These are phyloP conservation scores for Leccinum subtestaceum DNA, from an alignment of 768 basidiomycete species.

Conservation along the genomic window DNA sequence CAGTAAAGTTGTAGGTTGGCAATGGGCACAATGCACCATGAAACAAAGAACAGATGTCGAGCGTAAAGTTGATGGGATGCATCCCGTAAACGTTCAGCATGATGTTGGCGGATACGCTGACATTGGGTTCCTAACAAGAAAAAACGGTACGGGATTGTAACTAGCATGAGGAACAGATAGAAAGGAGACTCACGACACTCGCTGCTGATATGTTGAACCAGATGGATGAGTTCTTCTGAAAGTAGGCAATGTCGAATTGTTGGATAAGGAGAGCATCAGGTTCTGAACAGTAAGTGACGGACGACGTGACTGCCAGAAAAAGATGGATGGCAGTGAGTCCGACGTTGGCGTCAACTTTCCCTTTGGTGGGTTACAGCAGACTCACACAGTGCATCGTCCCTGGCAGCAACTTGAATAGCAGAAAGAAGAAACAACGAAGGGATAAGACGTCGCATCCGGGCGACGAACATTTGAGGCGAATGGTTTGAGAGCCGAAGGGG, in stretches of 20 bases:
- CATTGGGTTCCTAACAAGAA: conserved; percentile 54
- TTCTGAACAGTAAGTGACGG: conserved; percentile 82
- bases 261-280: conserved; percentile 78
- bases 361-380: conserved; percentile 17
- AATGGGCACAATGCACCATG: conserved; percentile 79
- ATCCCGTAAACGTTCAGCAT: conserved; percentile 88
- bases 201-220: conserved; percentile 85
- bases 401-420: conserved; percentile 42
- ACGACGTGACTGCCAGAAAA: conserved; percentile 64
- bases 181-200: conserved; percentile 63
- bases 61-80: conserved; percentile 75
- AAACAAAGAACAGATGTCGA: conserved; percentile 81
- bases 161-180: neutral
- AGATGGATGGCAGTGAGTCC: conserved; percentile 1
- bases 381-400: conserved; percentile 61
- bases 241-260: conserved; percentile 72
- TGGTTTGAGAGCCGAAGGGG: conserved; percentile 10
- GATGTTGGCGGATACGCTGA: conserved; percentile 81
- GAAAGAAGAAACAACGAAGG: conserved; percentile 41
- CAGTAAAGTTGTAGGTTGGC: conserved; percentile 85
- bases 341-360: neutral
- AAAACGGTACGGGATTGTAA: conserved; percentile 15
- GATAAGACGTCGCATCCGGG: conserved; percentile 66
- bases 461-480: conserved; percentile 58
- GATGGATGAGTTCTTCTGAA: conserved; percentile 67